A percentile compares a stretch with the other conserved stretches of the same genome.
Evolutionary conservation across 2,329 filamentous ascomycete species (phyloP).

Genomic region (Fusarium miscanthi): DNA sequence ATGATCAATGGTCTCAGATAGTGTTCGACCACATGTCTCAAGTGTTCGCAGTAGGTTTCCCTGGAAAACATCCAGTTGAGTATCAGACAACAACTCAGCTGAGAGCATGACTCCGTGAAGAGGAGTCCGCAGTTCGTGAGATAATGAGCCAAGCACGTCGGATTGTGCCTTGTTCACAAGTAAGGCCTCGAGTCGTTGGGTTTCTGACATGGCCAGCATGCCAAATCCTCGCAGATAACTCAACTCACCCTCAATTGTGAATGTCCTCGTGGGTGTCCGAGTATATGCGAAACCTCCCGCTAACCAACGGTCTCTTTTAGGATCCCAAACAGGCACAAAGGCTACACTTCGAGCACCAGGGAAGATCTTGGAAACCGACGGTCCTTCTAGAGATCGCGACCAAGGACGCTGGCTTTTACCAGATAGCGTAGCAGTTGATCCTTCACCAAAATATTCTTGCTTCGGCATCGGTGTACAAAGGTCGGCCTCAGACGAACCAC

Average conservation of each 20-base stretch:
- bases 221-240: slow-evolving; percentile 63
- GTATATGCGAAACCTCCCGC: slow-evolving; percentile 64
- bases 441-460: not conserved
- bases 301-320: slow-evolving; percentile 58
- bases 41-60: slow-evolving; percentile 60
- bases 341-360: slow-evolving; percentile 58
- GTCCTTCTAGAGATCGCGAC: slow-evolving; percentile 14
- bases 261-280: slow-evolving; percentile 54
- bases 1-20: slow-evolving; percentile 65
- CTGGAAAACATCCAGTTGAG: slow-evolving; percentile 58
- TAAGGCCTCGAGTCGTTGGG: slow-evolving; percentile 57
- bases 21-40: slow-evolving; percentile 61
- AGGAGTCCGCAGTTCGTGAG: slow-evolving; percentile 70
- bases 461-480: not conserved
- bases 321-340: slow-evolving; percentile 62
- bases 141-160: slow-evolving; percentile 69
- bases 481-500: slow-evolving; percentile 49
- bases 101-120: slow-evolving; percentile 69
- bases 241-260: slow-evolving; percentile 60
- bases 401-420: not conserved
- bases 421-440: not conserved
- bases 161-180: slow-evolving; percentile 62
- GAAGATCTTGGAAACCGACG: slow-evolving; percentile 49
- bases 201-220: slow-evolving; percentile 67
- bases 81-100: slow-evolving; percentile 65